Evolutionary conservation across 225 moss, liverwort and hornwort genomes (phyloP).

Genomic region (Bryum argenteum): DNA sequence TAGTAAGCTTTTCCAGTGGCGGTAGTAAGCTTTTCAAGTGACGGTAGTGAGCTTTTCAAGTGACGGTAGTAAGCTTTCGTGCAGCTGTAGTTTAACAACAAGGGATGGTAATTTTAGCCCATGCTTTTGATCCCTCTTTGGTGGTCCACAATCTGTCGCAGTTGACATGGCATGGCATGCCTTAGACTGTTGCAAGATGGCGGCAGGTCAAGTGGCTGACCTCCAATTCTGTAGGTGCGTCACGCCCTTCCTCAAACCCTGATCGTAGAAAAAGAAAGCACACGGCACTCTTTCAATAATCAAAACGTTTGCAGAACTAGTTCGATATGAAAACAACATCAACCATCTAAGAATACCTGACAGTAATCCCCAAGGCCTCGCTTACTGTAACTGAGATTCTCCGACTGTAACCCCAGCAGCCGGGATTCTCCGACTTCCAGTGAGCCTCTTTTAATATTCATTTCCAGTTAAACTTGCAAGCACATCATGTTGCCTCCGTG

Average conservation of each 20-base stretch:
- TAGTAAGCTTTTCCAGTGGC: background rate
- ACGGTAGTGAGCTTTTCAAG: conserved; percentile 20
- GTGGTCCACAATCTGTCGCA: background rate
- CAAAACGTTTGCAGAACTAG: background rate
- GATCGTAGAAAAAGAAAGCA: background rate
- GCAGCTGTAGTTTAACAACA: background rate
- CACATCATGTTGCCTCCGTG: background rate
- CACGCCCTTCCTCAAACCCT: conserved; percentile 16
- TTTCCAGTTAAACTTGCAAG: background rate
- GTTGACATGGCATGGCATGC: background rate
- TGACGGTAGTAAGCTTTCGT: conserved; percentile 23
- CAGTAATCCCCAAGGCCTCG: background rate
- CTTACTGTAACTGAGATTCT: background rate
- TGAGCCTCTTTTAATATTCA: background rate
- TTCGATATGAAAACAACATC: too few relatives aligned
- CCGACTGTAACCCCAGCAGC: conserved; percentile 12
- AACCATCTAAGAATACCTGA: background rate
- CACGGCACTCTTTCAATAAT: background rate
- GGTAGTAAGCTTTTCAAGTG: conserved; percentile 14
- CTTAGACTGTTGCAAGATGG: too few relatives aligned
- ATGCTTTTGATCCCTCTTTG: background rate
- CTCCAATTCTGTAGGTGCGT: background rate
- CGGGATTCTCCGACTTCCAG: background rate
- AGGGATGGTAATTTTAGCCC: background rate
- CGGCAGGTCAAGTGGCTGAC: background rate